Evolutionary conservation across 2,329 filamentous ascomycete species (phyloP).

Genomic region (Chrysoporthe deuterocubensis): DNA sequence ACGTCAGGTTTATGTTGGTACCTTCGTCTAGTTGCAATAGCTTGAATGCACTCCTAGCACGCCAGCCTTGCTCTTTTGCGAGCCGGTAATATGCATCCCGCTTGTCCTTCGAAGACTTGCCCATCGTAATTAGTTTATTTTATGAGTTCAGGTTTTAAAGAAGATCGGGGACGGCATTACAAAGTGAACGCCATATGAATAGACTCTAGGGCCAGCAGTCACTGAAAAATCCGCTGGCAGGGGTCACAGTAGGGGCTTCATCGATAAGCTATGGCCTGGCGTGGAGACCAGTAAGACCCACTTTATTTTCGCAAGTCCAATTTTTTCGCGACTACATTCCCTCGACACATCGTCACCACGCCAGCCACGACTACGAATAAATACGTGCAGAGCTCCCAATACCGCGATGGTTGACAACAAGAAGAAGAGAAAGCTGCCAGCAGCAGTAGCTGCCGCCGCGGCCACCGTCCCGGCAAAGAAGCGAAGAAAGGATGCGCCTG

Average conservation of each 20-base stretch:
- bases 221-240: conserved; percentile 16
- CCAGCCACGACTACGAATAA: neutral
- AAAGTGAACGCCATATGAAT: neutral
- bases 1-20: conserved; percentile 35
- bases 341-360: neutral
- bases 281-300: neutral
- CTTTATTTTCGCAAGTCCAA: conserved; percentile 2
- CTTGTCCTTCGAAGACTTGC: conserved; percentile 98
- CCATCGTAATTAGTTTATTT: conserved; percentile 59
- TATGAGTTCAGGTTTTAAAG: neutral
- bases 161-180: neutral
- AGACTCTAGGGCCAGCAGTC: neutral
- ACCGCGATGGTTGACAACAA: conserved; percentile 20
- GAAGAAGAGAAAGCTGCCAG: conserved; percentile 36
- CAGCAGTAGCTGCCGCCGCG: conserved; percentile 5
- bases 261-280: conserved; percentile 5
- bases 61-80: conserved; percentile 98
- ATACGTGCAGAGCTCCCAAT: neutral
- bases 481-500: conserved; percentile 31
- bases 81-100: conserved; percentile 97
- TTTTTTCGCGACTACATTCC: neutral
- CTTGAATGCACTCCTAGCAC: conserved; percentile 94
- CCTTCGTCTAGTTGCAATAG: conserved; percentile 90
- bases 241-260: conserved; percentile 5
- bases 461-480: conserved; percentile 32